Base-by-base conservation (phyloP, 345 rosid genomes). In the Gossypium stocksii region DNA sequence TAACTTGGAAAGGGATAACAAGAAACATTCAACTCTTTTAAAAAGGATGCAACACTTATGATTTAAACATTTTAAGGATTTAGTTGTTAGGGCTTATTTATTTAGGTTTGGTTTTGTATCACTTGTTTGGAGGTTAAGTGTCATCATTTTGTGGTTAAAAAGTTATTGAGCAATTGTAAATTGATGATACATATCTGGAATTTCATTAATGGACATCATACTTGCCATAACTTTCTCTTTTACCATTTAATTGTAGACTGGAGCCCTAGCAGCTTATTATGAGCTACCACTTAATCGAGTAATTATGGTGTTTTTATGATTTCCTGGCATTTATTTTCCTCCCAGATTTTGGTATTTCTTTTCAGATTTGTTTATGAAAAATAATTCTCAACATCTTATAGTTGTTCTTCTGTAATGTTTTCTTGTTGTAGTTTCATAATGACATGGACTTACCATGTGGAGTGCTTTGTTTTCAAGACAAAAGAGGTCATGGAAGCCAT, bases 181-280 rank as follows among this genome's bases (percentile, higher is more conserved):
- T 68, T 12, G 22, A 68, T 23, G 22, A 7, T 48, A 51, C 22
- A 10, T 27, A 22, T 49, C 15, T 52, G 17, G 34, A 10, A 17
- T 27, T 27, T 52, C 22, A 29, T 29, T 51, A 25, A 49, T 49
- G 15, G 14, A 16, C 14, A 8, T 27, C 60, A 27, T 52, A 51
- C 46, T n/a, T 16, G 46, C 46, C 2, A 52, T 29, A 49, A 69
- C 59, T 9, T 27, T 57, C 1, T 43, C 16, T 46, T 45, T 72
- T 62, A 2, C 16, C 14, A 29, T 17, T 45, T 73, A 59, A 60
- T 51, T 80, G 76, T 84, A 91, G 97, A 77, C 77, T 72, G 97
- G 98, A 75, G 96, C 97, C 53, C 93, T 94, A 10, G 94, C 98
- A 14, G 98, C 97, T 80, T 94, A 92, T 80, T 90, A 89, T 72